These are phyloP conservation scores for Pichia thaimueangensis DNA, from an alignment of 805 yeast genomes.

Conservation along the genomic window DNA sequence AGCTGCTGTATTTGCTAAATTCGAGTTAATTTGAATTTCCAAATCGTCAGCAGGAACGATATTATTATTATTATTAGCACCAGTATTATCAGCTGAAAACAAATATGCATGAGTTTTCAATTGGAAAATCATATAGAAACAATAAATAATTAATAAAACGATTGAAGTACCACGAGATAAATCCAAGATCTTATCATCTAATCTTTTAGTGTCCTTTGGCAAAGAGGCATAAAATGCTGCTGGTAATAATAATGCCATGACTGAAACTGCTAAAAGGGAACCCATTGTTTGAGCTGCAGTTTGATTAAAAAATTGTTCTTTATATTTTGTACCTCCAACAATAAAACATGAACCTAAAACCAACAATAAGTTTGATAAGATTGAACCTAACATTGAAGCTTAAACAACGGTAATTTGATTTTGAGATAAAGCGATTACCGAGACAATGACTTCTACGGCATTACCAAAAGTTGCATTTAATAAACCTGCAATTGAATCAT, in stretches of 20 bases:
- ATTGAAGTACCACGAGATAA: conserved; percentile 84
- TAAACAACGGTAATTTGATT: conserved; percentile 92
- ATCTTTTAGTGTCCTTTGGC: conserved; percentile 32
- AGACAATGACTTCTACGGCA: conserved; percentile 94
- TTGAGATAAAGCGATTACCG: conserved; percentile 77
- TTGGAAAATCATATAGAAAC: conserved; percentile 79
- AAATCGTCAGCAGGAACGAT: conserved; percentile 8
- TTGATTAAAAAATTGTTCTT: conserved; percentile 85
- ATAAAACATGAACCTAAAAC: conserved; percentile 95
- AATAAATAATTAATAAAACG: conserved; percentile 68
- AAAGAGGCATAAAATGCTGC: conserved; percentile 91
- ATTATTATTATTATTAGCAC: conserved; percentile 18
- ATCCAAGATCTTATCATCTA: conserved; percentile 45
- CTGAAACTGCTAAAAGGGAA: conserved; percentile 84
- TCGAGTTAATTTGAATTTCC: neutral
- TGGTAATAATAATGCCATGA: conserved; percentile 84
- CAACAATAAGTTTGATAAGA: conserved; percentile 77
- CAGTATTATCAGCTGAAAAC: conserved; percentile 49
- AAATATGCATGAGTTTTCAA: conserved; percentile 75
- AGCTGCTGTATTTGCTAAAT: neutral
- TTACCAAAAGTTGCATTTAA: conserved; percentile 96
- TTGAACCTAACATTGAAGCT: conserved; percentile 94
- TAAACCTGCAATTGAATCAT: conserved; percentile 89
- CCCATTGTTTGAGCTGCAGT: conserved; percentile 98
- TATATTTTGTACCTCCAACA: conserved; percentile 83